phyloP scores from a whole-genome alignment of 176 grass and related monocot species.

The Typha latifolia region DNA sequence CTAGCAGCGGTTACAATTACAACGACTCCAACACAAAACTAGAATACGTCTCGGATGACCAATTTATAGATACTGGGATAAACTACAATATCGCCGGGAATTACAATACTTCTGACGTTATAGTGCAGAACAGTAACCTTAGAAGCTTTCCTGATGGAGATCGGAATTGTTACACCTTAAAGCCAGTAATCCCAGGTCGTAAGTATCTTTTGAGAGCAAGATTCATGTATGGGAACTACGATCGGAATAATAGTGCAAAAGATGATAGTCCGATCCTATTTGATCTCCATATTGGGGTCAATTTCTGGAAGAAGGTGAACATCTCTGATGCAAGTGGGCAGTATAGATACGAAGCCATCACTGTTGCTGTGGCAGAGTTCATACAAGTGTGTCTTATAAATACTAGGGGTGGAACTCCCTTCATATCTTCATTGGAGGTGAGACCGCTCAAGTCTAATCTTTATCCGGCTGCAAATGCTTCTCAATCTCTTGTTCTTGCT shows the following conservation, averaged over 20 bases:
- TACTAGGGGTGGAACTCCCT: constrained; percentile 47
- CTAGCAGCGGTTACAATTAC: constrained; percentile 9
- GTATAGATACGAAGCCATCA: constrained; percentile 5
- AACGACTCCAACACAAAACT: constrained; percentile 3
- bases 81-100: constrained; percentile 28
- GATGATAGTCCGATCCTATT: not conserved
- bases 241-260: not conserved
- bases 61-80: constrained; percentile 32
- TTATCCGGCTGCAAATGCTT: constrained; percentile 12
- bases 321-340: not conserved
- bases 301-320: constrained; percentile 37
- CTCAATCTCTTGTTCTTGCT: constrained; percentile 21
- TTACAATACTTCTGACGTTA: not conserved
- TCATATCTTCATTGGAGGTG: constrained; percentile 47
- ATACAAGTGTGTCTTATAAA: constrained; percentile 43
- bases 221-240: constrained; percentile 18
- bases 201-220: constrained; percentile 3
- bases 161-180: constrained; percentile 9
- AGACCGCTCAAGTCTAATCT: constrained; percentile 33
- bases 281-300: constrained; percentile 13
- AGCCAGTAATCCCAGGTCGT: not conserved
- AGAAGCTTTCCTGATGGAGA: constrained; percentile 39
- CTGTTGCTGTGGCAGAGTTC: constrained; percentile 10
- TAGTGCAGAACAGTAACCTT: not conserved
- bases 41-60: constrained; percentile 8